Base-by-base conservation (phyloP, 139 green algal genomes). In the Picochlorum sp. region DNA sequence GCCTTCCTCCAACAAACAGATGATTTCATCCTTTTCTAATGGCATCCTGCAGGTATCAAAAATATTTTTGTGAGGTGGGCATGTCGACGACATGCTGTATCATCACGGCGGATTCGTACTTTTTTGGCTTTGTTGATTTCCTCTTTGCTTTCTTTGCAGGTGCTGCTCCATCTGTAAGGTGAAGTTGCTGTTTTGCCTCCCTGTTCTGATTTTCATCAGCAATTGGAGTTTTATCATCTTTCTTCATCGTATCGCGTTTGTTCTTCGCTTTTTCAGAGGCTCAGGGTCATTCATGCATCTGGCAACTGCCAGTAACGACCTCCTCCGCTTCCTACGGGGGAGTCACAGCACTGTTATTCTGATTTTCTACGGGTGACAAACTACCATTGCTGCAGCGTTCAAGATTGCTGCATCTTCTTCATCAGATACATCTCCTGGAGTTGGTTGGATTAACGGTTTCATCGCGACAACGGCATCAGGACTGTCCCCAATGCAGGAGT, bases 361-460 rank as follows among this genome's bases (percentile, higher is more conserved):
- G 16, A 21, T 20, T 54, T 13, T 54, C 47, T 26, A 54, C n/a
- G n/a, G 61, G 61, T n/a, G 37, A 66, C 5, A 66, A 20, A 5
- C 24, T 21, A 10, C 61, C 61, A 6, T 44, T 45, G 61, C 61
- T 21, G 61, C 61, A 14, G 24, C 23, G 10, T 66, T 20, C 34
- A 66, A 20, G 1, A 66, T 55, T n/a, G 45, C 61, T 34, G 26
- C 38, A 57, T 66, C 61, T 21, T 66, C 61, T 28, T 52, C 37
- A 18, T 66, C 61, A 38, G 61, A 66, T 13, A 4, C 37, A n/a
- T 21, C 56, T 0, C 44, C 26, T 0, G 13, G 26, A 18, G 13
- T 59, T 15, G 21, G 51, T 28, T 59, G 51, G 13, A 21, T 18
- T 34, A 59, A 28, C 13, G 51, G 51, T 23, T 59, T 59, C 51